Evolutionary conservation across 2,329 filamentous ascomycete species (phyloP), one percentile per base, ranked within the genome.

Genomic region (Penicillium decumbens): DNA sequence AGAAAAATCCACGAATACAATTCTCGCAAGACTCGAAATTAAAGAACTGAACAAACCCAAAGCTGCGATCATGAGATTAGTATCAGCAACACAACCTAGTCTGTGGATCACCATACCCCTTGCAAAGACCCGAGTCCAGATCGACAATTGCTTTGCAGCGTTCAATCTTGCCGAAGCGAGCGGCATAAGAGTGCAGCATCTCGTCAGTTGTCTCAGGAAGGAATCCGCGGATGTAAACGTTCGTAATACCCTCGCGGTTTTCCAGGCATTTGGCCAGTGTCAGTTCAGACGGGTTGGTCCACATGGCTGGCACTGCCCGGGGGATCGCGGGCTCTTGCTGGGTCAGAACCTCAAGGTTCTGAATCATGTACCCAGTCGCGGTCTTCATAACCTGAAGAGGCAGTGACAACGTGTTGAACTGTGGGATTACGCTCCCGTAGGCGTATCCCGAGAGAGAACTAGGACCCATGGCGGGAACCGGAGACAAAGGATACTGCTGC

Each of bases 101-200:
- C n/a, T n/a, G 42, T 24, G 43, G 20, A 53, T 37, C 49, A 7
- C 73, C 80, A 64, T 75, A 95, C 93, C 93, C 93, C 75, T 98
- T 98, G 82, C 93, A 98, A 56, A 90, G 85, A 52, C 90, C 89
- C 42, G 89, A 95, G 59, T 87, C 85, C 45, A 91, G 86, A 73
- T 98, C 95, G 65, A 98, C 95, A 73, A 98, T 98, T 12, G 95
- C 93, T 78, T 98, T 98, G 65, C 90, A 96, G 58, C 91, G 95
- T 74, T 95, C 89, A 50, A 98, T 93, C 53, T 87, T 84, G 37
- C 93, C 95, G 66, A 97, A 98, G 43, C 92, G 88, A 60, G 82
- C 79, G 38, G 92, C 87, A 73, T 93, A 97, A 38, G 79, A 78
- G 61, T 87, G 81, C 15, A 98, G 77, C 66, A 95, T 85, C 43